Evolutionary conservation across 225 moss, liverwort and hornwort genomes (phyloP), one percentile per base, ranked within the genome.

Genomic region (Bryum argenteum): DNA sequence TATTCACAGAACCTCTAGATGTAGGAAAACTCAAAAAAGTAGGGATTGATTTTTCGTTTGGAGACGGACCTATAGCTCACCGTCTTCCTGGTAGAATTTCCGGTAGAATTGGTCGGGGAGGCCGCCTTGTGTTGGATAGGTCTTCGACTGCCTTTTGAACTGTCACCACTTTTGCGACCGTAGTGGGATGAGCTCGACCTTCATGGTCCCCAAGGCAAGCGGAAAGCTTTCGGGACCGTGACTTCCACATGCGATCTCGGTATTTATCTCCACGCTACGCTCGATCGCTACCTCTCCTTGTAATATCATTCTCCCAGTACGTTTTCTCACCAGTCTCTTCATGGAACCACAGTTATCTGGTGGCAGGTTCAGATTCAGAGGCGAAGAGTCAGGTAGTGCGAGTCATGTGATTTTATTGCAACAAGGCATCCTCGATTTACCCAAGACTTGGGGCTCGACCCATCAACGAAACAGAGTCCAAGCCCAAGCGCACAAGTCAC

Each of bases 121-220:
- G 95, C 56, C 90, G 92, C 74, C 76, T 95, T 63, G 67, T 92
- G 82, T 89, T 90, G 80, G 95, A 92, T 77, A 89, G 90, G 53
- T 90, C 47, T 90, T 89, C 84, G 85, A 90, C 65, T 78, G 33
- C 33, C 84, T 58, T 47, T 89, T 48, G 85, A 69, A 28, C 87
- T 76, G 65, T 81, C 85, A 52, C 87, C 89, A 38, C 77, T 62
- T 82, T 75, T 71, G 54, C 82, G 57, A 70, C 76, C 72, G 69
- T 77, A 75, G 72, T 77, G 70, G 73, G 67, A 65, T 87, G 73
- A 80, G 80, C 78, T 79, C 77, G 70, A 45, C 62, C 86, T 11
- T 65, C 56, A 18, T 82, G 84, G 65, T 72, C 67, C 54, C 79
- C 91, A 63, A 88, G 83, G 87, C 81, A 73, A 74, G 66, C 20